phyloP scores from a whole-genome alignment of 2,329 filamentous ascomycete species.

The Myriosclerotinia duriaeana region DNA sequence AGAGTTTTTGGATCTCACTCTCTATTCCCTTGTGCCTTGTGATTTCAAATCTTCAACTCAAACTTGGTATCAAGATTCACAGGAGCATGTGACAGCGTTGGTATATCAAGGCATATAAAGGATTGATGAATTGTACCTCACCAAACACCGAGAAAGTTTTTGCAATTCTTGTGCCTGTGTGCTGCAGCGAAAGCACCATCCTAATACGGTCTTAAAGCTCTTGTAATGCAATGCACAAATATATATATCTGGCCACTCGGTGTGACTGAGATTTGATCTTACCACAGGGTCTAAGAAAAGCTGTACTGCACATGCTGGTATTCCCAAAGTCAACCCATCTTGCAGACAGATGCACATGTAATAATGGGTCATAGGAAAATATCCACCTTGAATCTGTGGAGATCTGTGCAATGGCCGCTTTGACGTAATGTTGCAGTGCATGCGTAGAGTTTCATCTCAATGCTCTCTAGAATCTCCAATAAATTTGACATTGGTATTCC shows the following conservation, averaged over 20 bases:
- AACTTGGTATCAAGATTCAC: not conserved
- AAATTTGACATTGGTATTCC: not conserved
- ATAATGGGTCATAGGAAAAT: not conserved
- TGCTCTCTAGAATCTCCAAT: not conserved
- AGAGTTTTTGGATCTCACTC: not conserved
- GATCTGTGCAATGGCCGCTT: not conserved
- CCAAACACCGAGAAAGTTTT: too few relatives aligned
- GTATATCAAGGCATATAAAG: not conserved
- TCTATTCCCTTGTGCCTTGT: not conserved
- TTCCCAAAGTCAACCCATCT: not conserved
- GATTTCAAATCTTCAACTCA: not conserved
- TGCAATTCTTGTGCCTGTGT: not conserved
- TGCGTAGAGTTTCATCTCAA: not conserved
- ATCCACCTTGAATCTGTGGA: not conserved
- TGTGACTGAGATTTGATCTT: not conserved
- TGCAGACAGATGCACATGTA: not conserved
- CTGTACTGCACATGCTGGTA: not conserved
- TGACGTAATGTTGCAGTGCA: not conserved
- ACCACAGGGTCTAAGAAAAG: not conserved
- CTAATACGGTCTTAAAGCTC: not conserved
- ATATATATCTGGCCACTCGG: not conserved
- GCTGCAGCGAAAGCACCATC: too few relatives aligned
- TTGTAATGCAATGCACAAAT: too few relatives aligned
- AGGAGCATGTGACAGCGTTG: not conserved
- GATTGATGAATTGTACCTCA: not conserved